These are phyloP conservation scores for Betula pendula DNA, from an alignment of 306 rosid species.

Conservation along the genomic window DNA sequence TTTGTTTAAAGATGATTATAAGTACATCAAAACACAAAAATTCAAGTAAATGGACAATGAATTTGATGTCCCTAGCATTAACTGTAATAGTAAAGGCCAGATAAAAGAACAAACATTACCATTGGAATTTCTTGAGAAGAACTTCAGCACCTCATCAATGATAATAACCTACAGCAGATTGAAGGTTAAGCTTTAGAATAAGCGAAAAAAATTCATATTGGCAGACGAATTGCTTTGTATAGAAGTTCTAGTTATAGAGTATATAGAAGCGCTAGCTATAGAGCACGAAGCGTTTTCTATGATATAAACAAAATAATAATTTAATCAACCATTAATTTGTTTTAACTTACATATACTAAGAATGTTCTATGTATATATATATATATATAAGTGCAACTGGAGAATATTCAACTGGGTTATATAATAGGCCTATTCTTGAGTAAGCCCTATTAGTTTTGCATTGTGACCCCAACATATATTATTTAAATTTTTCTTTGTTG, in stretches of 20 bases:
- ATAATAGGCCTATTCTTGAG: not conserved
- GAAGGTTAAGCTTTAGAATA: slow-evolving; percentile 16
- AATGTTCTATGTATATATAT: not conserved
- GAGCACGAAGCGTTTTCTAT: not conserved
- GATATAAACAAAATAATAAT: not conserved
- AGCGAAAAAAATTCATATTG: not conserved
- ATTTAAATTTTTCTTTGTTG: not conserved
- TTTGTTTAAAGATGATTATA: not conserved
- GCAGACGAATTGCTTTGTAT: slow-evolving; percentile 4
- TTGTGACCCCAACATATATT: not conserved
- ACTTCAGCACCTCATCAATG: slow-evolving; percentile 88
- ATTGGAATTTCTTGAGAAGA: slow-evolving; percentile 76
- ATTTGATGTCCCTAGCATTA: not conserved
- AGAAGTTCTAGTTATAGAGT: not conserved
- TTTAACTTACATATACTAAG: not conserved
- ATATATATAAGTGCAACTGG: not conserved
- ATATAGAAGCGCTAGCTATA: not conserved
- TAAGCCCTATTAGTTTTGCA: not conserved
- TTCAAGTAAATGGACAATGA: not conserved
- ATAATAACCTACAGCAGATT: slow-evolving; percentile 62
- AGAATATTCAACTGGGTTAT: not conserved
- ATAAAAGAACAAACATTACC: slow-evolving; percentile 49
- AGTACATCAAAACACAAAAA: too few species aligned
- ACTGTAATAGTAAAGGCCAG: not conserved
- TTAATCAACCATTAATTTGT: not conserved